phyloP scores from a whole-genome alignment of 2,329 filamentous ascomycete species.

The Colletotrichum siamense region DNA sequence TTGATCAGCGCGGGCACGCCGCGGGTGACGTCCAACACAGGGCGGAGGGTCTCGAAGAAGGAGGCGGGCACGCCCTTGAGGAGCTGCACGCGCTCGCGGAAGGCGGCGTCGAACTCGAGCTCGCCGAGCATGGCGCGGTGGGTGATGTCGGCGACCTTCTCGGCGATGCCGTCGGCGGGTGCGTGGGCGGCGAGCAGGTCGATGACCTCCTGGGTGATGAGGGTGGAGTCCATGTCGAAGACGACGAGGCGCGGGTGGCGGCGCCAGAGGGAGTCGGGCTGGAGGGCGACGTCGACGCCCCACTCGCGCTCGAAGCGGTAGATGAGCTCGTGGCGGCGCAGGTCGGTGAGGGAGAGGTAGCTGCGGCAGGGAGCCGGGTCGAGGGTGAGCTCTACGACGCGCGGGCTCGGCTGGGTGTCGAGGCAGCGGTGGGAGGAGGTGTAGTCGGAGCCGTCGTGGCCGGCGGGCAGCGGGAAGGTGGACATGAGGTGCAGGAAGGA shows the following conservation, averaged over 20 bases:
- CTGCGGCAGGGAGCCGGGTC: constrained; percentile 64
- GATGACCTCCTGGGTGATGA: constrained; percentile 97
- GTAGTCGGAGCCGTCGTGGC: constrained; percentile 50
- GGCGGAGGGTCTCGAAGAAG: constrained; percentile 80
- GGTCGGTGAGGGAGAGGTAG: constrained; percentile 70
- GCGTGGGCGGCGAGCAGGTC: constrained; percentile 83
- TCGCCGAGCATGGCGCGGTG: constrained; percentile 95
- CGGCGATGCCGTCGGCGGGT: constrained; percentile 75
- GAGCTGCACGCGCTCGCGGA: constrained; percentile 80
- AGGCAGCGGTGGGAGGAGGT: constrained; percentile 70
- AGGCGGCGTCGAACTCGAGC: constrained; percentile 85
- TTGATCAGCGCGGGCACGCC: constrained; percentile 78
- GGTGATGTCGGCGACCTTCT: constrained; percentile 86
- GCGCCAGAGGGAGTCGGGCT: constrained; percentile 75
- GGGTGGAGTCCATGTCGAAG: constrained; percentile 98
- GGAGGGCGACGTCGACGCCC: constrained; percentile 85
- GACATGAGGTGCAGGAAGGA: constrained; percentile 72
- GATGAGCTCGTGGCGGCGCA: constrained; percentile 81
- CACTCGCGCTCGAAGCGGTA: constrained; percentile 87
- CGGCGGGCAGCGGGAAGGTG: constrained; percentile 60
- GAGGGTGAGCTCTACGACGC: constrained; percentile 71
- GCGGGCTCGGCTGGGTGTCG: constrained; percentile 63
- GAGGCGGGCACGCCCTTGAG: constrained; percentile 80
- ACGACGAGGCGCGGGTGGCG: constrained; percentile 86
- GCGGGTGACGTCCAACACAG: constrained; percentile 78